Percentiles rank a stretch among this genome's conserved stretches.
Conservation (phyloP, 2,329 filamentous ascomycete species). For the Cladosporium sp. region DNA sequence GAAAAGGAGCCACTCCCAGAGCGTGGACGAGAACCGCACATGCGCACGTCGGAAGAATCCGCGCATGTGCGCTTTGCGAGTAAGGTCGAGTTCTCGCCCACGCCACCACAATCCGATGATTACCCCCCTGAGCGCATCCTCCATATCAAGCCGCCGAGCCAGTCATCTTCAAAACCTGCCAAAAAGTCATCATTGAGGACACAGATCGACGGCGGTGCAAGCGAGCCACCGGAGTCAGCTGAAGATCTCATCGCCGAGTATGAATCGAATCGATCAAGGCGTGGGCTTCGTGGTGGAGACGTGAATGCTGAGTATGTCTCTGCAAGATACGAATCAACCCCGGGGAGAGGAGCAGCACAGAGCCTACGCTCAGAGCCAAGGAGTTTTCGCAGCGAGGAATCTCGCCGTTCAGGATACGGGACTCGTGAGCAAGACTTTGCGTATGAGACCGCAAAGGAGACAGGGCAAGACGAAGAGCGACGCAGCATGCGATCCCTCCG, state of each 20-base stretch:
- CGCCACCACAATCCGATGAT: slow-evolving; percentile 27
- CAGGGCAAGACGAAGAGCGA: slow-evolving; percentile 2
- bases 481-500: slow-evolving; percentile 1
- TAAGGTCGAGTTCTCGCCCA: slow-evolving; percentile 29
- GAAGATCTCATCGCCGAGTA: slow-evolving; percentile 19
- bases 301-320: slow-evolving; percentile 9
- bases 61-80: slow-evolving; percentile 27
- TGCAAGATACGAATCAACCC: slow-evolving; percentile 3
- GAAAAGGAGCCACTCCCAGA: neutral
- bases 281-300: slow-evolving; percentile 10
- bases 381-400: neutral
- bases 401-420: neutral
- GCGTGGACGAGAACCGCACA: slow-evolving; percentile 7
- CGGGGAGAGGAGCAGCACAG: neutral
- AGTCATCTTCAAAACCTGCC: neutral
- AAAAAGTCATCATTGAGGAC: neutral
- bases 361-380: neutral
- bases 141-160: neutral
- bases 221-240: slow-evolving; percentile 14
- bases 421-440: neutral
- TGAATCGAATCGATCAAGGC: slow-evolving; percentile 19
- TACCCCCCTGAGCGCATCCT: slow-evolving; percentile 8
- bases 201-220: slow-evolving; percentile 5
- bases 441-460: neutral
- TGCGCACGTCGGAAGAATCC: slow-evolving; percentile 14